Percentiles rank a stretch among this genome's conserved stretches.
These are phyloP conservation scores for Byssoonygena ceratinophila DNA, from an alignment of 2,329 filamentous ascomycete genomes.

Conservation along the genomic window DNA sequence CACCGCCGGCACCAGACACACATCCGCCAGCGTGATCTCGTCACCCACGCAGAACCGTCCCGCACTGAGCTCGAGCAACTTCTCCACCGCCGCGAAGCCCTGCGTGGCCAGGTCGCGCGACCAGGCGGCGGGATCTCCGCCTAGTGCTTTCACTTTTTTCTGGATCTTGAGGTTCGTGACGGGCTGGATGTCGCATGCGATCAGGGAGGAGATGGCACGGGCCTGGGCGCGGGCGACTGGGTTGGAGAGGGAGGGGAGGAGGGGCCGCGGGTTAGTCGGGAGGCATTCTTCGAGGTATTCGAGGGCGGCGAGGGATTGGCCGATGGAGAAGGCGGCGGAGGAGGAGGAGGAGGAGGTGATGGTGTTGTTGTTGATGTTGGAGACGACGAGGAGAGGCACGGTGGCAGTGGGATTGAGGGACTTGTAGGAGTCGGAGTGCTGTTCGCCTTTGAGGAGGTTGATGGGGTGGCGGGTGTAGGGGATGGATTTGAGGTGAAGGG, in stretches of 20 bases:
- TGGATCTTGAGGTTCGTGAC: slow-evolving; percentile 49
- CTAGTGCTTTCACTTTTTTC: slow-evolving; percentile 39
- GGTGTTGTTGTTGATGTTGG: slow-evolving; percentile 3
- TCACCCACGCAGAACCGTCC: slow-evolving; percentile 49
- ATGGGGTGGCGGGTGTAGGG: slow-evolving; percentile 40
- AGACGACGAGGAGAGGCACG: slow-evolving; percentile 44
- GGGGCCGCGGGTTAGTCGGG: slow-evolving; percentile 24
- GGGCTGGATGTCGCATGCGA: slow-evolving; percentile 50
- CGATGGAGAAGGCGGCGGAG: slow-evolving; percentile 33
- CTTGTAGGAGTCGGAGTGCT: slow-evolving; percentile 38
- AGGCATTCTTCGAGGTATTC: slow-evolving; percentile 52
- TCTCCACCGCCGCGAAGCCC: slow-evolving; percentile 50
- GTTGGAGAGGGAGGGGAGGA: slow-evolving; percentile 40
- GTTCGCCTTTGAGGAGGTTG: slow-evolving; percentile 47
- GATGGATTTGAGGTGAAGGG: slow-evolving; percentile 47
- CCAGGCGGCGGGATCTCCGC: slow-evolving; percentile 38
- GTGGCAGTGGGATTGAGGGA: slow-evolving; percentile 45
- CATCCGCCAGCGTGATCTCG: slow-evolving; percentile 48
- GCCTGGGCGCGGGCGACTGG: slow-evolving; percentile 40
- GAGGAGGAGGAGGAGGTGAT: slow-evolving; percentile 6
- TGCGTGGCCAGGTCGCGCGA: slow-evolving; percentile 42
- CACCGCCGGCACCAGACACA: slow-evolving; percentile 47
- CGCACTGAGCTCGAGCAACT: slow-evolving; percentile 29
- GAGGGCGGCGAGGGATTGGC: slow-evolving; percentile 50
- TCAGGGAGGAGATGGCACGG: slow-evolving; percentile 45